Evolutionary conservation across 768 basidiomycete species (phyloP), one percentile per base, ranked within the genome.

Genomic region (Paxillus rubicundulus): DNA sequence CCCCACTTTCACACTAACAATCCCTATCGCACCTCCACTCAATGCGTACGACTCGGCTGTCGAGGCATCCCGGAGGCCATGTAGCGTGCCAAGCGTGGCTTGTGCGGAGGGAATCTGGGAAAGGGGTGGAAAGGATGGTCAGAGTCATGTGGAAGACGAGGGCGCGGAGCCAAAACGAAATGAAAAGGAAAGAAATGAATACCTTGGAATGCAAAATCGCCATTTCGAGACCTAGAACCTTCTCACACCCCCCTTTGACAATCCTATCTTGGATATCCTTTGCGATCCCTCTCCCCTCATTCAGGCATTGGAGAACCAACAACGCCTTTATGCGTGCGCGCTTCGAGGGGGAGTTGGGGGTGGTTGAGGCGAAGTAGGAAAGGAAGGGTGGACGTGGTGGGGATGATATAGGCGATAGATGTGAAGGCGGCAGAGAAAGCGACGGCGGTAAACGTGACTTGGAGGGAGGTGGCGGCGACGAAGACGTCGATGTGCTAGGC

Each of bases 41-140:
- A 86, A 80, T 61, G 94, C 96, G 68, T 94, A 97, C 5, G 85
- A 79, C 64, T 96, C 92, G 0, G 93, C 91, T 2, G 91, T 88
- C 0, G 80, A 72, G 0, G 81, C 74, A 64, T 98, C 95, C 46
- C 79, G 78, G 9, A 97, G 70, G 34, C 81, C 78, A 53, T 82
- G 77, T 7, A 98, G 81, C 1, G 79, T 74, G 7, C 79, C 68
- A 2, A 98, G 77, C 0, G 87, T 89, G 17, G 75, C 70, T 10
- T 40, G 50, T 27, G 50, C 30, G n/a, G 49, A 53, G 16, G 51
- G 63, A 5, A 33, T 38, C 59, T 54, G 14, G 27, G 37, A 45
- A 34, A 27, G 41, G 33, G 17, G 21, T 21, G 34, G 20, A 9
- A 13, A 16, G 20, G n/a, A 10, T 38, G 14, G 42, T 42, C 21